These are phyloP conservation scores for Candida suzukii DNA, from an alignment of 805 yeast genomes.

Conservation along the genomic window DNA sequence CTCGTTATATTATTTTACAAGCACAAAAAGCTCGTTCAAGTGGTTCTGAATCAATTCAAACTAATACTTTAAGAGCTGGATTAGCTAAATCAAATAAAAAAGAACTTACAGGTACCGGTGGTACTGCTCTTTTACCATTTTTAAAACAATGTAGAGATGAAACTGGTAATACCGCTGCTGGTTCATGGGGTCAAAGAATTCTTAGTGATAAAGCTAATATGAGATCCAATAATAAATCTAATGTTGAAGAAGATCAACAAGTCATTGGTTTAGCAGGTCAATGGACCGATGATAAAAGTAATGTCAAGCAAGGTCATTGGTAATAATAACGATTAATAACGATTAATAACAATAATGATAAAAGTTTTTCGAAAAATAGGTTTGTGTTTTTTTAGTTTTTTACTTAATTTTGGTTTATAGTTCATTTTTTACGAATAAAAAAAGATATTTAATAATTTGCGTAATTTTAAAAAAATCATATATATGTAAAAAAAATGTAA, in stretches of 20 bases:
- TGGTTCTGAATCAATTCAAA: conserved; percentile 34
- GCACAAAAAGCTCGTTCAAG: conserved; percentile 49
- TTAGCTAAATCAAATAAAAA: conserved; percentile 44
- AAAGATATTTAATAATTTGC: too few relatives aligned
- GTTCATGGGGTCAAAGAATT: conserved; percentile 80
- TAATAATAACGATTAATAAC: conserved; percentile 2
- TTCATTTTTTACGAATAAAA: too few relatives aligned
- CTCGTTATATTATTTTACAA: conserved; percentile 78
- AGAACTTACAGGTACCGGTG: conserved; percentile 84
- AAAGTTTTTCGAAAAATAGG: too few relatives aligned
- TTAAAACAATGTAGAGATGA: conserved; percentile 94
- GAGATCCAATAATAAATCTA: background rate
- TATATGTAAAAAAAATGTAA: too few relatives aligned
- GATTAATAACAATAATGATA: too few relatives aligned
- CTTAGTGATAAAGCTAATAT: conserved; percentile 41
- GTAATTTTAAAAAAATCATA: too few relatives aligned
- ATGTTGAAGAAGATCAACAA: background rate
- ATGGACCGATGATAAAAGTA: conserved; percentile 22
- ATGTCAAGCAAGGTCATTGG: conserved; percentile 23
- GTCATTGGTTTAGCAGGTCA: conserved; percentile 25
- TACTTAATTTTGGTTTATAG: too few relatives aligned
- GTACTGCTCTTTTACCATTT: conserved; percentile 86
- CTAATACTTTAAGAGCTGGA: conserved; percentile 58
- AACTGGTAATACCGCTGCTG: conserved; percentile 91
- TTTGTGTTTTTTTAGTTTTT: too few relatives aligned